phyloP scores from a whole-genome alignment of 2,329 filamentous ascomycete species.

The Pseudohalonectria lignicola region DNA sequence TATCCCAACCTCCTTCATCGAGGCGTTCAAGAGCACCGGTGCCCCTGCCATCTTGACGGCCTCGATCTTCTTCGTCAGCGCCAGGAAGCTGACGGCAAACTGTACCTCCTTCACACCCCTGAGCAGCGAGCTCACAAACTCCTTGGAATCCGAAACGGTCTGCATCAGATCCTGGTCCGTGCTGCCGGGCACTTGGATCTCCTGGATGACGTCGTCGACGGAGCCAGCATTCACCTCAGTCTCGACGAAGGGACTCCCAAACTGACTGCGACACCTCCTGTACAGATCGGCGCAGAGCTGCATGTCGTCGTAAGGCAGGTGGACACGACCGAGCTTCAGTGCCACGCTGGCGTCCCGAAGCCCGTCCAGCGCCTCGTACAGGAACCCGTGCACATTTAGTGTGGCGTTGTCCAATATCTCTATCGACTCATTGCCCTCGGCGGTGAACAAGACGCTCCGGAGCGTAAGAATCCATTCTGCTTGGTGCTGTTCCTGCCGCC shows the following conservation, averaged over 20 bases:
- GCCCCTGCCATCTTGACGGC: constrained; percentile 53
- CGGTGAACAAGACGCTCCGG: constrained; percentile 79
- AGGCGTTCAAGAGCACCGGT: constrained; percentile 74
- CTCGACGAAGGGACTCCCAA: neutral
- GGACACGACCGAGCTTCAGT: constrained; percentile 81
- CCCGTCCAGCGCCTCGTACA: constrained; percentile 77
- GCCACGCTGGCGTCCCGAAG: constrained; percentile 83
- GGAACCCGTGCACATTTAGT: constrained; percentile 81
- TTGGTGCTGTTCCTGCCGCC: constrained; percentile 49
- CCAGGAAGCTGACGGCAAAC: constrained; percentile 84
- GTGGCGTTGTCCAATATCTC: constrained; percentile 83
- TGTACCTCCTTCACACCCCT: constrained; percentile 94
- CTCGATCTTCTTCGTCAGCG: constrained; percentile 70
- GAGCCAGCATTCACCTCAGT: constrained; percentile 39
- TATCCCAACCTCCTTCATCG: constrained; percentile 93
- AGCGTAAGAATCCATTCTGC: constrained; percentile 91
- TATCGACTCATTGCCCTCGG: constrained; percentile 71
- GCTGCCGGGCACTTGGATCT: constrained; percentile 58
- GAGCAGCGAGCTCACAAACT: constrained; percentile 81
- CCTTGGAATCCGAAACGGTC: constrained; percentile 82
- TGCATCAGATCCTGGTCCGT: constrained; percentile 60
- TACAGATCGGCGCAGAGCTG: constrained; percentile 48
- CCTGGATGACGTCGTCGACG: constrained; percentile 63
- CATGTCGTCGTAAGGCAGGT: constrained; percentile 84
- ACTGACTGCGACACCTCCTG: constrained; percentile 28